phyloP scores from a whole-genome alignment of 1,284 basidiomycete genomes.

The Puccinia horiana region DNA sequence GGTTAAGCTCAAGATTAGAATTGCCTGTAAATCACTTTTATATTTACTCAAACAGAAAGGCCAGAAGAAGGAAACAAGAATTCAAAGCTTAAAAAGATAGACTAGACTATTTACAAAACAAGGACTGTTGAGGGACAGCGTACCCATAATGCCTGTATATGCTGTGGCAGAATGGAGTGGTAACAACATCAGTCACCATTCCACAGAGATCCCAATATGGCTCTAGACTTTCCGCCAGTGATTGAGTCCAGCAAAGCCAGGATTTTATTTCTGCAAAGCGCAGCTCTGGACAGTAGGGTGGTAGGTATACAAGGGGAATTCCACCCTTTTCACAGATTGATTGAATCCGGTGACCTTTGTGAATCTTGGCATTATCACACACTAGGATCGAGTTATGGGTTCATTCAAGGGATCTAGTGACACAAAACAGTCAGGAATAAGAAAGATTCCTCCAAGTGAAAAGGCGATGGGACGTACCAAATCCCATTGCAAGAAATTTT shows the following conservation, averaged over 20 bases:
- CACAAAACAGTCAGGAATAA: background rate
- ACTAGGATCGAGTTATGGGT: slow-evolving; percentile 4
- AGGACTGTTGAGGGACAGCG: background rate
- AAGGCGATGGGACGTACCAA: background rate
- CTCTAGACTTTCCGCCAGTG: background rate
- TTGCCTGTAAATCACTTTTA: no score
- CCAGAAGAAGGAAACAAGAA: background rate
- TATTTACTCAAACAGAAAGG: background rate
- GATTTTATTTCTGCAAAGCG: slow-evolving; percentile 14
- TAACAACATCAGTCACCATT: background rate
- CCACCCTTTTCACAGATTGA: background rate
- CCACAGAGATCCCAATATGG: slow-evolving; percentile 9
- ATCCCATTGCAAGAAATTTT: slow-evolving; percentile 6
- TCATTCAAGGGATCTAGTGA: slow-evolving; percentile 1
- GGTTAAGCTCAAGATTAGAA: no score
- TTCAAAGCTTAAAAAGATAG: no score
- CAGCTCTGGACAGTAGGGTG: slow-evolving; percentile 34
- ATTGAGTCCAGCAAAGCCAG: background rate
- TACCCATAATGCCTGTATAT: background rate
- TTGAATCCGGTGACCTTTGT: background rate
- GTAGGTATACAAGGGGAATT: slow-evolving; percentile 10
- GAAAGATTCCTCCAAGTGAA: background rate
- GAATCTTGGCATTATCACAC: slow-evolving; percentile 7
- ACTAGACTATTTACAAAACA: no score
- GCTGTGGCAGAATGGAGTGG: background rate